phyloP scores from a whole-genome alignment of 805 yeast species.

The Ascoidea tarda region DNA sequence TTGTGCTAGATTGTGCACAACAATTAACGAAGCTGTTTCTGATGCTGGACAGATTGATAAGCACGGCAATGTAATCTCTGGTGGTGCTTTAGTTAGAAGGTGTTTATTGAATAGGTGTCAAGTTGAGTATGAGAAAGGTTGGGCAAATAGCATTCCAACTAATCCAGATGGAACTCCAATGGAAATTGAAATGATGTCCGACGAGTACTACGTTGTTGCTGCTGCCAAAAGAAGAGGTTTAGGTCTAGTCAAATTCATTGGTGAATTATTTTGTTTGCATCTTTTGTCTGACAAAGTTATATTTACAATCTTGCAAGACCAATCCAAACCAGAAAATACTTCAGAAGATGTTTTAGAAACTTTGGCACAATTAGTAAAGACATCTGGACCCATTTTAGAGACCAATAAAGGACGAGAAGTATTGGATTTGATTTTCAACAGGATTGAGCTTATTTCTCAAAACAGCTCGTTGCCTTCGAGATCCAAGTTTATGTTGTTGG shows the following conservation, averaged over 20 bases:
- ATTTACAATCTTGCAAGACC: constrained; percentile 52
- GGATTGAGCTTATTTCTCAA: constrained; percentile 35
- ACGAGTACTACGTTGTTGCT: constrained; percentile 79
- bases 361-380: constrained; percentile 66
- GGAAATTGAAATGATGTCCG: constrained; percentile 83
- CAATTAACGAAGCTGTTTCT: constrained; percentile 47
- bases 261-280: constrained; percentile 73
- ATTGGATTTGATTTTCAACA: constrained; percentile 44
- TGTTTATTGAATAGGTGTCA: constrained; percentile 80
- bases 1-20: constrained; percentile 67
- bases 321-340: constrained; percentile 43
- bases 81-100: constrained; percentile 67
- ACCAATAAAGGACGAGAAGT: constrained; percentile 23
- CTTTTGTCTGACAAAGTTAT: constrained; percentile 68
- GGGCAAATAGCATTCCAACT: constrained; percentile 76
- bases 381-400: constrained; percentile 74
- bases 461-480: constrained; percentile 53
- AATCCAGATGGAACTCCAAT: constrained; percentile 69
- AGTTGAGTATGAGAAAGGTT: constrained; percentile 85
- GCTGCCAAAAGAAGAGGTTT: constrained; percentile 96
- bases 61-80: constrained; percentile 32
- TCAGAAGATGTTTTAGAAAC: constrained; percentile 87
- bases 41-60: constrained; percentile 37
- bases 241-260: constrained; percentile 91
- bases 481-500: constrained; percentile 76